phyloP scores from a whole-genome alignment of 2,329 filamentous ascomycete genomes.

The Trichoderma polysporum region DNA sequence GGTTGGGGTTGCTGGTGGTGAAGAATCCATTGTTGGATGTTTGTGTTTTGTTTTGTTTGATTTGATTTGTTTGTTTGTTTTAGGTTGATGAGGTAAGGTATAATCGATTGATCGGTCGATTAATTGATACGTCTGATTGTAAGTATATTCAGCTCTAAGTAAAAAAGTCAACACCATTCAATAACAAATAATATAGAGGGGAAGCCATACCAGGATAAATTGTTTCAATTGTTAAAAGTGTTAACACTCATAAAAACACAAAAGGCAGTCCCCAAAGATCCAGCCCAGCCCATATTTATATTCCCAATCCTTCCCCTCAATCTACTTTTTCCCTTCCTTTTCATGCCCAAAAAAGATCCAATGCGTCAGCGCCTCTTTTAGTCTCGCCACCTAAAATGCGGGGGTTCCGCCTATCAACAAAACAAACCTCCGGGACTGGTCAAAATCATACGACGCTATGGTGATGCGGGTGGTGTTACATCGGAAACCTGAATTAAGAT shows the following conservation, averaged over 20 bases:
- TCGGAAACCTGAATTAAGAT: neutral
- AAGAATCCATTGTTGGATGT: neutral
- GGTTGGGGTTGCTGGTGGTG: slow-evolving; percentile 3
- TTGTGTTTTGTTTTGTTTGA: neutral
- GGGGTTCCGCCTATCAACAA: slow-evolving; percentile 6
- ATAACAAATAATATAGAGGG: too few relatives aligned
- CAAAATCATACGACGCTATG: slow-evolving; percentile 2
- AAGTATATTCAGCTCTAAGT: too few relatives aligned
- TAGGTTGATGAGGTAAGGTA: neutral
- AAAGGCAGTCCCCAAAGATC: too few relatives aligned
- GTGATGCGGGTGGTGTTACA: neutral
- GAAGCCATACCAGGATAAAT: too few relatives aligned
- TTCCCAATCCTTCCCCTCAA: neutral
- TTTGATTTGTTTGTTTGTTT: neutral
- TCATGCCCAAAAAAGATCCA: neutral
- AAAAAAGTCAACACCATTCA: too few relatives aligned
- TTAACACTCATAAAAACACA: too few relatives aligned
- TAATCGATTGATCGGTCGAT: neutral
- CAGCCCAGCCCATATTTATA: neutral
- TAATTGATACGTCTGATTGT: too few relatives aligned
- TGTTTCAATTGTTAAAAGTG: too few relatives aligned
- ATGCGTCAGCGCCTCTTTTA: neutral
- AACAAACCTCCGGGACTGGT: neutral
- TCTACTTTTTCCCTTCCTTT: neutral
- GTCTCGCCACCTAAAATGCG: neutral